phyloP scores from a whole-genome alignment of 208 protist species.

The Lotmaria passim region DNA sequence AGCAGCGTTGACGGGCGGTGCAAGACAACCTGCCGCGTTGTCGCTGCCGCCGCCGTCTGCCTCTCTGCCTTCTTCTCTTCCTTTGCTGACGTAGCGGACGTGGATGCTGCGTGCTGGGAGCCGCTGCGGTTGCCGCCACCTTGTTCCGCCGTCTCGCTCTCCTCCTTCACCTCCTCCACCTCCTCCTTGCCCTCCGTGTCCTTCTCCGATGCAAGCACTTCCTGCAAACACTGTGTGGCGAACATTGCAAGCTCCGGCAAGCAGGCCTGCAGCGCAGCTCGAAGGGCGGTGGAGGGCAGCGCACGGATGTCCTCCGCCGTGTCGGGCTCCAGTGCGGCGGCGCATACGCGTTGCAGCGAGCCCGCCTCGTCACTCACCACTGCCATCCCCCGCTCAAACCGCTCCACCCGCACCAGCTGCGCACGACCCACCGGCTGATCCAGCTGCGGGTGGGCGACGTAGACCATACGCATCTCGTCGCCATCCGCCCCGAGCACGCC shows the following conservation, averaged over 20 bases:
- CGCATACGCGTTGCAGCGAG: conserved; percentile 40
- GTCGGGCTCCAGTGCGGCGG: conserved; percentile 64
- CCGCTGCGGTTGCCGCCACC: background rate
- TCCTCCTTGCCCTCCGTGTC: too few species aligned
- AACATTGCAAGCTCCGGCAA: conserved; percentile 28
- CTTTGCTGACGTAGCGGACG: background rate
- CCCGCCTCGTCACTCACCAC: conserved; percentile 57
- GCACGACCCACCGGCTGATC: conserved; percentile 28
- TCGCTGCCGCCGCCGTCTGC: background rate
- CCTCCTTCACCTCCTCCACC: background rate
- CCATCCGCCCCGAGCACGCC: conserved; percentile 80
- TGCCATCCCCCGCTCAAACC: conserved; percentile 47
- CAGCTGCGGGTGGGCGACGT: conserved; percentile 48
- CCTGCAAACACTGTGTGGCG: conserved; percentile 23
- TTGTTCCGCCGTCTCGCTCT: too few species aligned
- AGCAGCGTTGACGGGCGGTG: conserved; percentile 34
- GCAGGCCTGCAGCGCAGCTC: conserved; percentile 33
- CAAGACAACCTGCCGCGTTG: conserved; percentile 8
- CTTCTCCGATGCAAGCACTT: background rate
- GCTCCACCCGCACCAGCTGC: conserved; percentile 53
- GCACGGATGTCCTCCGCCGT: conserved; percentile 37
- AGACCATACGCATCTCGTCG: conserved; percentile 69
- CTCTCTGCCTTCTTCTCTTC: background rate
- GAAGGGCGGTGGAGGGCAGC: conserved; percentile 19
- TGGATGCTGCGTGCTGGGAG: background rate